Evolutionary conservation across 139 green algal species (phyloP), one percentile per base, ranked within the genome.

Genomic region (Parachlorella kessleri): DNA sequence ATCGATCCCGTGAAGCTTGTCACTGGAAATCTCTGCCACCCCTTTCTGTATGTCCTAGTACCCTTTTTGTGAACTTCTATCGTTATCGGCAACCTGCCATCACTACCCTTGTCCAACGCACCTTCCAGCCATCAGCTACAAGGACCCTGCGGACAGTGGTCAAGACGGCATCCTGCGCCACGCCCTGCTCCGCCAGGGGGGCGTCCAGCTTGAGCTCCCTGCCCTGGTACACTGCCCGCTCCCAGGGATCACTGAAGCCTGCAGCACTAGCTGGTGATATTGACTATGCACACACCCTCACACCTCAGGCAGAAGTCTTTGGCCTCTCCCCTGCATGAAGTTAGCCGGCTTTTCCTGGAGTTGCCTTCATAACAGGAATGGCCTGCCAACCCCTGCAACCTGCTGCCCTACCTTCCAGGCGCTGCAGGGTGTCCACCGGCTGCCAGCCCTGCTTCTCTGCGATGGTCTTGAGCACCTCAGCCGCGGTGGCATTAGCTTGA

Each of bases 241-340:
- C 85, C 85, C 85, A 89, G 40, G 82, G 74, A 37, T 85, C 85
- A 4, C 55, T 70, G 30, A 89, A 89, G 4, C 85, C 74, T 80
- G 74, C 6, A 48, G 4, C 32, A 2, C 6, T 70, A 7, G n/a
- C 6, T 3, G 28, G 63, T 30, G 30, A 32, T 66, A 9, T 41
- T 2, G 6, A 23, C 66, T 32, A 71, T 8, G 65, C 65, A 42
- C 4, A 35, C 3, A n/a, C 10, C 3, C 59, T 37, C 6, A 37
- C 59, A 28, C 8, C 7, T 3, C 59, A 36, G n/a, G n/a, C 30
- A 7, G 3, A 32, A 41, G 4, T 38, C 6, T 70, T 70, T 8
- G 32, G 5, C 39, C 6, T 24, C 28, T 36, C 2, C 35, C 66
- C n/a, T 30, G 66, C 33, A 14, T 71, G n/a, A n/a, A n/a, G n/a